Conservation (phyloP, 768 basidiomycete genomes). For the Mrakia gelida region DNA sequence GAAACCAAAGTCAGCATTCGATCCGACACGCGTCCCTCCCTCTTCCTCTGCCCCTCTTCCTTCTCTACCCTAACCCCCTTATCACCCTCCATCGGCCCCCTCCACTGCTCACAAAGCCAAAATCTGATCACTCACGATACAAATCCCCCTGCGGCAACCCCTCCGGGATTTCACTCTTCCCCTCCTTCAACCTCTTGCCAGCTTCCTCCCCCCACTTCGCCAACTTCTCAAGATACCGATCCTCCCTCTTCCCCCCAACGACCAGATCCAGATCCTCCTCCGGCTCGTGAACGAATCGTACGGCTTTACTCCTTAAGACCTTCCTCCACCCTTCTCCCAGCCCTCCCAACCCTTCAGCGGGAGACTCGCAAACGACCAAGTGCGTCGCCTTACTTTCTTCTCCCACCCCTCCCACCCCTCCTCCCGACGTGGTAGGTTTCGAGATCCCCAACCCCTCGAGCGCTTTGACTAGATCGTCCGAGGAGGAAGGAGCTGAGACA, state of each 20-base stretch:
- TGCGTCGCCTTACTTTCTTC: background rate
- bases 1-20: constrained; percentile 8
- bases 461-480: constrained; percentile 20
- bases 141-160: constrained; percentile 71
- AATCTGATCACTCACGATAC: constrained; percentile 58
- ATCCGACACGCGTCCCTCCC: too few species aligned
- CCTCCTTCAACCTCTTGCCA: constrained; percentile 57
- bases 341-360: background rate
- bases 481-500: background rate
- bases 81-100: too few species aligned
- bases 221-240: constrained; percentile 25
- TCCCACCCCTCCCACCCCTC: background rate
- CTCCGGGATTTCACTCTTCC: constrained; percentile 70
- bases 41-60: background rate
- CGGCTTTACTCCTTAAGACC: constrained; percentile 26
- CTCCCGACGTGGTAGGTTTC: background rate
- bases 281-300: constrained; percentile 34
- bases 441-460: constrained; percentile 23
- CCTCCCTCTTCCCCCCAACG: background rate
- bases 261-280: constrained; percentile 6
- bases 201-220: constrained; percentile 57
- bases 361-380: background rate
- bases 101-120: background rate
- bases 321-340: background rate
- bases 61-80: background rate